phyloP scores from a whole-genome alignment of 805 yeast species.

The Candida hispaniensis region DNA sequence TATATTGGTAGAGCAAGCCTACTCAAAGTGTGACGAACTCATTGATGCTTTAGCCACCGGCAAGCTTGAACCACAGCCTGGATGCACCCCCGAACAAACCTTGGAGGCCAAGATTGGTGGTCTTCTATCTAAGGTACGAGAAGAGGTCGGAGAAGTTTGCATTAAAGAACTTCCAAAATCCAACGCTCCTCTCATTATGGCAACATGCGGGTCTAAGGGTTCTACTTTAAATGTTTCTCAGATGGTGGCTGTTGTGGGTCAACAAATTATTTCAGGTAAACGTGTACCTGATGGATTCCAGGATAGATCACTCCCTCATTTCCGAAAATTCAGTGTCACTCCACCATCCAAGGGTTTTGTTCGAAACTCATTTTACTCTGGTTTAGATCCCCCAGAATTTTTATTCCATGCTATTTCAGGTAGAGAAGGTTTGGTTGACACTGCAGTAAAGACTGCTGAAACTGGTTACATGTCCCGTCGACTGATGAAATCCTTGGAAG shows the following conservation, averaged over 20 bases:
- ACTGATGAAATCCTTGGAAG: conserved; percentile 95
- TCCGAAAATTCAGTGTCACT: conserved; percentile 87
- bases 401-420: conserved; percentile 98
- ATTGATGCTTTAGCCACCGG: conserved; percentile 72
- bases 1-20: conserved; percentile 80
- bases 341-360: conserved; percentile 98
- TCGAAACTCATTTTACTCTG: conserved; percentile 87
- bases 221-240: conserved; percentile 96
- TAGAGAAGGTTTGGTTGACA: conserved; percentile 98
- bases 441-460: conserved; percentile 98
- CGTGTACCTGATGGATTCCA: conserved; percentile 99
- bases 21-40: conserved; percentile 80
- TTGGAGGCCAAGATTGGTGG: conserved; percentile 97
- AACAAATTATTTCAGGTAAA: conserved; percentile 95
- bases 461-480: conserved; percentile 98
- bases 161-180: conserved; percentile 78
- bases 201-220: conserved; percentile 98
- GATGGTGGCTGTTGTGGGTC: conserved; percentile 99
- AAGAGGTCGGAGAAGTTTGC: conserved; percentile 97
- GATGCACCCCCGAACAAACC: conserved; percentile 97
- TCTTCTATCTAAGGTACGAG: conserved; percentile 89
- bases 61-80: conserved; percentile 93
- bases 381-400: conserved; percentile 93
- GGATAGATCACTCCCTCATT: conserved; percentile 95
- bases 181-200: conserved; percentile 97